These are phyloP conservation scores for Salvia rosmarinus DNA, from an alignment of 257 asterid genomes.

Conservation along the genomic window DNA sequence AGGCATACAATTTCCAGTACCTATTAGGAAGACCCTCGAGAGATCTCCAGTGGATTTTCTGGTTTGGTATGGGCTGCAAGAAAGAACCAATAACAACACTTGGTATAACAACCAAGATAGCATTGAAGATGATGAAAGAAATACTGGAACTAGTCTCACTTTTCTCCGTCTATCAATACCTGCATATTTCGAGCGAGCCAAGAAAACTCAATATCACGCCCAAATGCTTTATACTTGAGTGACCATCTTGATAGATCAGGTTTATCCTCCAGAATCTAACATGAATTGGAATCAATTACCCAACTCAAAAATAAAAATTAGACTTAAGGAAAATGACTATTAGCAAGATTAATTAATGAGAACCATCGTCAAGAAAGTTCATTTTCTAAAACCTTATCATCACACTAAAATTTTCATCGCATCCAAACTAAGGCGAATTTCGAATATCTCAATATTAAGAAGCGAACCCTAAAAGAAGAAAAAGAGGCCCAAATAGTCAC, in stretches of 20 bases:
- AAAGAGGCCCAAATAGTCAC: neutral
- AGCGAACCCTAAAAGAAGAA: neutral
- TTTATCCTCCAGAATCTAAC: conserved; percentile 81
- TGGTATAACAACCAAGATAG: conserved; percentile 17
- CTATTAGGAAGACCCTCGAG: conserved; percentile 96
- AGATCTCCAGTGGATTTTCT: conserved; percentile 97
- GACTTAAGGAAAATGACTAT: neutral
- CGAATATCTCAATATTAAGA: conserved; percentile 6
- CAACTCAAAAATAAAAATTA: conserved; percentile 11
- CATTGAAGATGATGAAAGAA: neutral
- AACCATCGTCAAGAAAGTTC: conserved; percentile 5
- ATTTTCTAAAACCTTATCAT: neutral
- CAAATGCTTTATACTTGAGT: conserved; percentile 87
- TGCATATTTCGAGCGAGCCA: conserved; percentile 98
- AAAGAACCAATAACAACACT: conserved; percentile 10
- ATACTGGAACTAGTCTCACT: neutral
- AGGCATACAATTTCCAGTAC: conserved; percentile 35
- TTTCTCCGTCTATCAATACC: conserved; percentile 43
- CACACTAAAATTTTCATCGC: neutral
- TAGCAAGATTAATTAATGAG: conserved; percentile 10
- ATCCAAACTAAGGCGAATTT: neutral
- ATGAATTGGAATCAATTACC: conserved; percentile 35
- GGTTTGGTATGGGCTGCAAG: conserved; percentile 80
- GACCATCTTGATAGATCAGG: conserved; percentile 93
- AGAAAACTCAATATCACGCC: conserved; percentile 76